Conservation (phyloP, 495 filamentous ascomycete species). For the Aspergillus nidulans region DNA sequence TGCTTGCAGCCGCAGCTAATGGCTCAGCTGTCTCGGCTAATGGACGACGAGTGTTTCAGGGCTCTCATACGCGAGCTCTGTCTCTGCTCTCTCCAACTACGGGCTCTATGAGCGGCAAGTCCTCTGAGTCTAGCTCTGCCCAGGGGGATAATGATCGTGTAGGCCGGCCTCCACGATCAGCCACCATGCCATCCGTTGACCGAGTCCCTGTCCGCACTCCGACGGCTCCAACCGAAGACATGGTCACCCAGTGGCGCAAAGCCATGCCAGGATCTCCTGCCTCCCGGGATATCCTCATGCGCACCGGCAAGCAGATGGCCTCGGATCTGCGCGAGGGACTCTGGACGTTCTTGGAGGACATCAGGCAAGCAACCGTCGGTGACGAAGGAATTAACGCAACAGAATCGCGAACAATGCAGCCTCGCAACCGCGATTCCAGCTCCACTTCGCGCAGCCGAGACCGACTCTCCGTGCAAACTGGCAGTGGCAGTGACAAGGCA, state of each 20-base stretch:
- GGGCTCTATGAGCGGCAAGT: slow-evolving; percentile 25
- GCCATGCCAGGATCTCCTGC: slow-evolving; percentile 44
- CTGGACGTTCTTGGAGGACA: slow-evolving; percentile 96
- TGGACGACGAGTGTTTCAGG: slow-evolving; percentile 60
- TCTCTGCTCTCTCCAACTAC: slow-evolving; percentile 73
- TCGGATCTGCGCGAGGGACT: slow-evolving; percentile 83
- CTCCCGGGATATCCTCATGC: slow-evolving; percentile 54
- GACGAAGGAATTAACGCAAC: slow-evolving; percentile 74
- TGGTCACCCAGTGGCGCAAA: slow-evolving; percentile 37
- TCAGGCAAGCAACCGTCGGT: slow-evolving; percentile 90
- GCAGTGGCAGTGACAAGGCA: slow-evolving; percentile 13
- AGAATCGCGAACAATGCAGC: slow-evolving; percentile 36
- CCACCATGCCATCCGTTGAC: slow-evolving; percentile 44
- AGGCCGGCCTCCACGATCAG: slow-evolving; percentile 39
- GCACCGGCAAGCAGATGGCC: slow-evolving; percentile 79
- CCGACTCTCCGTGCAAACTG: slow-evolving; percentile 33
- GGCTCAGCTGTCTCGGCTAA: slow-evolving; percentile 41
- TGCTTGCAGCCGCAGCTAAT: slow-evolving; percentile 29
- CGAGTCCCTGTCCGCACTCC: slow-evolving; percentile 24
- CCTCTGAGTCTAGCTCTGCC: slow-evolving; percentile 21
- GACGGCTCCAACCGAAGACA: slow-evolving; percentile 30
- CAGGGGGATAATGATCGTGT: slow-evolving; percentile 30
- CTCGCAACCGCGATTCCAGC: slow-evolving; percentile 34
- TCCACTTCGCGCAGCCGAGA: slow-evolving; percentile 37
- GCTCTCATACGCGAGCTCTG: slow-evolving; percentile 74